Percentiles rank a stretch among this genome's conserved stretches.
Evolutionary conservation across 2,329 filamentous ascomycete genomes (phyloP).

Genomic region (Incumbomyces lentus): DNA sequence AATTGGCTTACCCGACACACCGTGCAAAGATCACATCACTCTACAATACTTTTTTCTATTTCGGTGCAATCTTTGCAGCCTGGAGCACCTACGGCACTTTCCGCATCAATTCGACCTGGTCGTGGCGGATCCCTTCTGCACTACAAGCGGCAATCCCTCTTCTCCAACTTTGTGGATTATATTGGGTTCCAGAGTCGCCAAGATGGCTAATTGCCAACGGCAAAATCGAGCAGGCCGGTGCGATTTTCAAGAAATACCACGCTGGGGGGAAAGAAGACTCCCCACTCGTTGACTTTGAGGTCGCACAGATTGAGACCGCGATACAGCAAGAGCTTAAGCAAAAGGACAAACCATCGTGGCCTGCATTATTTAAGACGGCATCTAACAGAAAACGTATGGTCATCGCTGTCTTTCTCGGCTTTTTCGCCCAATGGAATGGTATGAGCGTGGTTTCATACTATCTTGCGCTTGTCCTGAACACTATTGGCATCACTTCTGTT

Average conservation of each 20-base stretch:
- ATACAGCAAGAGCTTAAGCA: too few relatives aligned
- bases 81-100: conserved; percentile 37
- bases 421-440: conserved; percentile 12
- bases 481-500: conserved; percentile 27
- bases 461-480: conserved; percentile 27
- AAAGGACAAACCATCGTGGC: neutral
- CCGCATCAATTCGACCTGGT: conserved; percentile 34
- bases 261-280: too few relatives aligned
- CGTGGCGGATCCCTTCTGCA: conserved; percentile 55
- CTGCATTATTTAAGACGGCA: neutral
- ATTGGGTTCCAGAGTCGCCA: conserved; percentile 58
- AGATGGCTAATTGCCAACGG: conserved; percentile 43
- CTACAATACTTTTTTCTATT: conserved; percentile 11
- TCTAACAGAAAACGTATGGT: conserved; percentile 9
- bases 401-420: conserved; percentile 7
- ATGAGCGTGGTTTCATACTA: conserved; percentile 29
- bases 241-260: conserved; percentile 26
- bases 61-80: conserved; percentile 9
- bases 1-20: conserved; percentile 10
- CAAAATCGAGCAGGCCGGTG: conserved; percentile 18
- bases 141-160: conserved; percentile 55
- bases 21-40: conserved; percentile 9
- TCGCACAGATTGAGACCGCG: too few relatives aligned
- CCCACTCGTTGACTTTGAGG: too few relatives aligned
- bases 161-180: conserved; percentile 43